Base-by-base conservation (phyloP, 257 asterid species). In the Nicotiana knightiana region DNA sequence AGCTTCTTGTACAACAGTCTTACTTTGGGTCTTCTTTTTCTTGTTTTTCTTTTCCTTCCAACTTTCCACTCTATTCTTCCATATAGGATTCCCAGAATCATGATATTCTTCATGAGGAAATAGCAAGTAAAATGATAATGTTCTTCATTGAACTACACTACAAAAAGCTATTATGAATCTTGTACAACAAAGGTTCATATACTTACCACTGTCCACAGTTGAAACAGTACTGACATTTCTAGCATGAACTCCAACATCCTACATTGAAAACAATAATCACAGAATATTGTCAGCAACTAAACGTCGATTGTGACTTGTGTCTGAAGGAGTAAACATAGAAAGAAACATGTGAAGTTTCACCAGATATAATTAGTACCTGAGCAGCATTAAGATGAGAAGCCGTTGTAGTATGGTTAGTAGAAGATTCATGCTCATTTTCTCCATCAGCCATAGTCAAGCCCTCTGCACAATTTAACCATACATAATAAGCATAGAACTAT, bases 1-100 rank as follows among this genome's bases (percentile, higher is more conserved):
- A 83, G 85, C 92, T 86, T 85, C 94, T 37, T 88, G 89, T 30
- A 84, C 90, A 48, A 84, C 90, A 61, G 85, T 87, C 85, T 89
- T 89, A 54, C 73, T 88, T 9, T 90, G 46, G 59, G 68, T 82
- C 55, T 84, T 85, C 85, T 90, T 93, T 90, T 94, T 94, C 93
- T 90, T 94, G 83, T 77, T 91, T 85, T 94, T 96, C 95, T 90
- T 96, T 17, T 96, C 98, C 86, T 94, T 96, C 99, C 99, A 96
- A 85, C 98, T 96, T 35, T 96, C 96, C 76, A 96, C 99, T 75
- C 99, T 84, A 81, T 93, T 93, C 94, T 94, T 96, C 99, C 99
- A 96, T 89, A 96, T 94, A 7, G 99, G 97, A 85, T 96, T 96
- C 67, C 98, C 97, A 21, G 97, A 85, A 5, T 91, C 92, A 53